These are phyloP conservation scores for Irpex lacteus DNA, from an alignment of 1,284 basidiomycete species.

Conservation along the genomic window DNA sequence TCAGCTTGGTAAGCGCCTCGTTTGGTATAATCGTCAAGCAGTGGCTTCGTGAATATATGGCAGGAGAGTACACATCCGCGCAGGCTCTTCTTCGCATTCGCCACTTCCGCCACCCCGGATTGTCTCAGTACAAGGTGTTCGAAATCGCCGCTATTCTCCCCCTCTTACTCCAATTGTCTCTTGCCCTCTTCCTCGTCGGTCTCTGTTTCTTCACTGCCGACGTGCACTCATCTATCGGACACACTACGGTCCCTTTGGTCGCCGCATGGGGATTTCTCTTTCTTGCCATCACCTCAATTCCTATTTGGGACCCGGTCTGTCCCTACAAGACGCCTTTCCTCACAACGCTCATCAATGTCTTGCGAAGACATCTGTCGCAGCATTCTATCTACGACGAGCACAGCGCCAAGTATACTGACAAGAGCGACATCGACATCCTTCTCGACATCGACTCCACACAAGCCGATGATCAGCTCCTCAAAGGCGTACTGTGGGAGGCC, in stretches of 20 bases:
- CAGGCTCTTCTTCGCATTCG: not conserved
- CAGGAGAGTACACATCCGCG: not conserved
- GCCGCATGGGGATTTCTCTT: not conserved
- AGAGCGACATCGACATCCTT: too few relatives aligned
- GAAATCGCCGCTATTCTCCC: not conserved
- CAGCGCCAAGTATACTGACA: too few relatives aligned
- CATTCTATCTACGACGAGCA: too few relatives aligned
- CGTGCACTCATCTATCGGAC: not conserved
- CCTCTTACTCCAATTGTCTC: not conserved
- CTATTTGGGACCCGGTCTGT: too few relatives aligned
- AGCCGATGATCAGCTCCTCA: too few relatives aligned
- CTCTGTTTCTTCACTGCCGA: not conserved
- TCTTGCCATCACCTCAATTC: too few relatives aligned
- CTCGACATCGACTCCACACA: too few relatives aligned
- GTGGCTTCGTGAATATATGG: slow-evolving; percentile 1
- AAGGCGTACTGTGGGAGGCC: too few relatives aligned
- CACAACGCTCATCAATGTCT: too few relatives aligned
- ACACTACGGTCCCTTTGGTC: not conserved
- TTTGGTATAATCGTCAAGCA: slow-evolving; percentile 4
- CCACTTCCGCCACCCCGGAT: not conserved
- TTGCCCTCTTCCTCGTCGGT: not conserved
- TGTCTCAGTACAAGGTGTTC: not conserved
- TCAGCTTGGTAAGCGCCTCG: not conserved
- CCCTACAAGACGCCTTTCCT: too few relatives aligned
- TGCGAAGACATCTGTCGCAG: too few relatives aligned